These are phyloP conservation scores for Globisporangium solare DNA, from an alignment of 352 stramenopile genomes.

Conservation along the genomic window DNA sequence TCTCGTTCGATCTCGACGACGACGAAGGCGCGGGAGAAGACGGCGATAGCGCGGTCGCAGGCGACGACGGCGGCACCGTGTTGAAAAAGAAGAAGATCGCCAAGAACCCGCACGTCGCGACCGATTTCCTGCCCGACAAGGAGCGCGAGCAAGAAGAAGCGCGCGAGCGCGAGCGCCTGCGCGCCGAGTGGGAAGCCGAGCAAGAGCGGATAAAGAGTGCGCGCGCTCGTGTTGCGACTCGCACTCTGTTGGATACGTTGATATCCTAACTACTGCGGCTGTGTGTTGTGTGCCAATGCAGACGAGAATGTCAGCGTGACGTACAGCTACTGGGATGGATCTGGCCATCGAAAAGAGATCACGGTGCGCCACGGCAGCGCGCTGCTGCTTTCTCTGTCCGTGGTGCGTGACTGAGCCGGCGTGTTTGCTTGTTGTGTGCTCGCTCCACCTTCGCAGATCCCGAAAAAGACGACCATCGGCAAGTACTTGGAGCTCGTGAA, in stretches of 20 bases:
- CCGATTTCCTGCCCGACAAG: slow-evolving; percentile 93
- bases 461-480: slow-evolving; percentile 91
- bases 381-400: not conserved
- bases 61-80: slow-evolving; percentile 2
- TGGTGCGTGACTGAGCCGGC: not conserved
- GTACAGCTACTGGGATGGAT: slow-evolving; percentile 98
- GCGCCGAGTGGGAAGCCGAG: slow-evolving; percentile 89
- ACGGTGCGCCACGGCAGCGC: slow-evolving; percentile 42
- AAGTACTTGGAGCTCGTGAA: slow-evolving; percentile 85
- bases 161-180: slow-evolving; percentile 74
- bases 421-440: not conserved
- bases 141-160: slow-evolving; percentile 84
- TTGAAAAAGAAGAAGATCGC: slow-evolving; percentile 59
- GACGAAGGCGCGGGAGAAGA: slow-evolving; percentile 28
- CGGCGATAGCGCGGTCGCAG: slow-evolving; percentile 4
- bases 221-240: not conserved
- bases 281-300: slow-evolving; percentile 14
- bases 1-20: slow-evolving; percentile 83
- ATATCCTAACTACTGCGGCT: too few relatives aligned
- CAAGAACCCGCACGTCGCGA: slow-evolving; percentile 94
- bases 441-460: slow-evolving; percentile 27
- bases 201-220: slow-evolving; percentile 93
- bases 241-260: too few relatives aligned
- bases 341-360: slow-evolving; percentile 92
- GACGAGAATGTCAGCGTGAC: slow-evolving; percentile 92